A percentile compares a stretch with the other conserved stretches of the same genome.
These are phyloP conservation scores for Opeltia flavorubescens DNA, from an alignment of 495 filamentous ascomycete genomes.

Conservation along the genomic window DNA sequence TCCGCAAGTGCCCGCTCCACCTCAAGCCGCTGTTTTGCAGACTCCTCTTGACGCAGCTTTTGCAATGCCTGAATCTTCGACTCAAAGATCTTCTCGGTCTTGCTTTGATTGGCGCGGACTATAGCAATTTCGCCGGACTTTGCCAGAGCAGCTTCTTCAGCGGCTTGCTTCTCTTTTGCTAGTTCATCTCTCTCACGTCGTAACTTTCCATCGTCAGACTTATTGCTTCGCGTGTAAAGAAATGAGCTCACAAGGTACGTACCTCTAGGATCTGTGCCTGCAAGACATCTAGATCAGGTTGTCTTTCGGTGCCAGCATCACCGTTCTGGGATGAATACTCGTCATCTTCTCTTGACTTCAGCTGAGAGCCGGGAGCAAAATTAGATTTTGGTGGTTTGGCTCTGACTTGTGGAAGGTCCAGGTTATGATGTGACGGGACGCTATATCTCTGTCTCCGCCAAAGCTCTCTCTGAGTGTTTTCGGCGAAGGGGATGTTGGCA, in stretches of 20 bases:
- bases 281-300: constrained; percentile 13
- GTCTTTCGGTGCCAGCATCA: background rate
- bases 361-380: background rate
- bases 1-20: constrained; percentile 42
- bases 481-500: constrained; percentile 11
- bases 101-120: constrained; percentile 47
- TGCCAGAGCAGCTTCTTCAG: constrained; percentile 32
- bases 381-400: background rate
- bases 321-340: background rate
- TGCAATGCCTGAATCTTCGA: constrained; percentile 35
- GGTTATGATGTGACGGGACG: background rate
- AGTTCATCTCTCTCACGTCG: constrained; percentile 37
- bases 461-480: constrained; percentile 19
- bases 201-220: constrained; percentile 26
- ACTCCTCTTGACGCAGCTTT: constrained; percentile 39
- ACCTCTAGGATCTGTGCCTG: constrained; percentile 27
- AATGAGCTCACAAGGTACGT: background rate
- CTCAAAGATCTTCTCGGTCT: constrained; percentile 41
- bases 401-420: background rate
- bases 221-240: background rate
- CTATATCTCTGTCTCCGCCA: constrained; percentile 22
- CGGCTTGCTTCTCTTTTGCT: constrained; percentile 31
- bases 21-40: constrained; percentile 39
- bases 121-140: constrained; percentile 57
- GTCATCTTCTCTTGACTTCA: background rate